phyloP scores from a whole-genome alignment of 192 early-diverging fungal species.

The Backusella luteola region DNA sequence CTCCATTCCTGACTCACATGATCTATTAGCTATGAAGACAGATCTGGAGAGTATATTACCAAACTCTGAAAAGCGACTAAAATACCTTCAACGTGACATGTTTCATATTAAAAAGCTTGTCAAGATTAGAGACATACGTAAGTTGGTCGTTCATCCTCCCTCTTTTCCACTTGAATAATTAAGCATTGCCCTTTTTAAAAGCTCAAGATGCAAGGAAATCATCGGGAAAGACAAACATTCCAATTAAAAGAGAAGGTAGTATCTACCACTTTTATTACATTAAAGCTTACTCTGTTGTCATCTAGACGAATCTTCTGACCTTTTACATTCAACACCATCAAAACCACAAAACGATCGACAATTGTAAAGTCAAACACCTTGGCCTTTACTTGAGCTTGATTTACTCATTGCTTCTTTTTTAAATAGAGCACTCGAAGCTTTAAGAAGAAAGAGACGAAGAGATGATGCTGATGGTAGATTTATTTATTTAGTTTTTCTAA shows the following conservation, averaged over 20 bases:
- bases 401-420: not conserved
- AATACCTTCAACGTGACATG: slow-evolving; percentile 7
- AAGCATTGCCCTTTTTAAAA: not conserved
- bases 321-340: slow-evolving; percentile 12
- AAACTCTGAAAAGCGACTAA: slow-evolving; percentile 13
- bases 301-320: slow-evolving; percentile 11
- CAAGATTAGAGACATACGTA: slow-evolving; percentile 10
- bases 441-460: slow-evolving; percentile 16
- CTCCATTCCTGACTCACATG: slow-evolving; percentile 19
- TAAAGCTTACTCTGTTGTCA: not conserved
- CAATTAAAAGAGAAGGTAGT: slow-evolving; percentile 1
- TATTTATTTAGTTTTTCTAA: not conserved
- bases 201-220: not conserved
- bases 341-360: slow-evolving; percentile 15
- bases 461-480: not conserved
- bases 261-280: not conserved
- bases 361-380: not conserved
- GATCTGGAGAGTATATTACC: slow-evolving; percentile 25
- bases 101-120: slow-evolving; percentile 9
- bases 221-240: slow-evolving; percentile 1
- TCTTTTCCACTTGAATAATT: not conserved
- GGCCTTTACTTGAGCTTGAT: not conserved
- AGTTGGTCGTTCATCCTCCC: not conserved
- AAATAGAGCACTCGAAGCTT: slow-evolving; percentile 10
- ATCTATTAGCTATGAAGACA: slow-evolving; percentile 24